phyloP scores from a whole-genome alignment of 2,329 filamentous ascomycete species.

The Macrophomina phaseolina region DNA sequence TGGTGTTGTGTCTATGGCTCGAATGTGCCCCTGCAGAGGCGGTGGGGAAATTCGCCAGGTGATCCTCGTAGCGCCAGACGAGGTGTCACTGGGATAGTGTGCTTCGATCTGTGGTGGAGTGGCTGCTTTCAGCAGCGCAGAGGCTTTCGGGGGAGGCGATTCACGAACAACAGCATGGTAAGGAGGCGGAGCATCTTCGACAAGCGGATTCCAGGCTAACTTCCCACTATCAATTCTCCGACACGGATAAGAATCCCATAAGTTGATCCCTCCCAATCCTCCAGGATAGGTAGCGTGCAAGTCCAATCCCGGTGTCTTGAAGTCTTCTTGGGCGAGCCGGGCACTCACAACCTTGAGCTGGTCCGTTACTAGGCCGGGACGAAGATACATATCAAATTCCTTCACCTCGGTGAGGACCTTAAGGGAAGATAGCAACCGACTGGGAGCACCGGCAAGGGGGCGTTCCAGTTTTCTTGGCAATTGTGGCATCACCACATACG shows the following conservation, averaged over 20 bases:
- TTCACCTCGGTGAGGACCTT: background rate
- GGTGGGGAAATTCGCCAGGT: background rate
- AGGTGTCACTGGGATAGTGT: background rate
- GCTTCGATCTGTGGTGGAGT: background rate
- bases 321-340: background rate
- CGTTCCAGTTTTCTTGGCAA: background rate
- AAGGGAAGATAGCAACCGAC: background rate
- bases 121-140: background rate
- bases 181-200: background rate
- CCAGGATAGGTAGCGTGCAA: background rate
- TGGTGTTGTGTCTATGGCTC: background rate
- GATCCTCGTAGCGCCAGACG: background rate
- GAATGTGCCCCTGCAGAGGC: background rate
- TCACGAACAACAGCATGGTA: background rate
- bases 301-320: background rate
- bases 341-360: background rate
- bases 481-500: background rate
- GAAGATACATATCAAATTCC: background rate
- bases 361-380: background rate
- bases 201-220: background rate
- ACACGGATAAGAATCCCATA: background rate
- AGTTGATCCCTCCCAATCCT: background rate
- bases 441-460: background rate
- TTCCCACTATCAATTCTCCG: background rate
- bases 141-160: background rate